Evolutionary conservation across 2,329 filamentous ascomycete species (phyloP).

Genomic region (Cladosporium sp.): DNA sequence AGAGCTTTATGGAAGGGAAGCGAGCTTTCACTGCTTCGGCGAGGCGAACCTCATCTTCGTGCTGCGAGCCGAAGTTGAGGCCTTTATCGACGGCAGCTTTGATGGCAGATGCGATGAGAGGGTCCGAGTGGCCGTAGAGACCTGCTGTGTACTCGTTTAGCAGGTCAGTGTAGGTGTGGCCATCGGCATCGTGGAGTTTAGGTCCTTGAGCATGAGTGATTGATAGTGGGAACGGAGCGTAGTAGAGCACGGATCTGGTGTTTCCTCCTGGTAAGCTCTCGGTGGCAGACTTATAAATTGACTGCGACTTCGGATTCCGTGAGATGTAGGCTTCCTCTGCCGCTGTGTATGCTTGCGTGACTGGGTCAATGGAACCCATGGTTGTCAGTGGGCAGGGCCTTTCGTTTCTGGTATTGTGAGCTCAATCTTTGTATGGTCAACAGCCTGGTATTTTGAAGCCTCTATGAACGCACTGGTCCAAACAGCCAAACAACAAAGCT

Average conservation of each 20-base stretch:
- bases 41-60: conserved; percentile 48
- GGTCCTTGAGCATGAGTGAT: conserved; percentile 28
- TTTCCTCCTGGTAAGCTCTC: conserved; percentile 36
- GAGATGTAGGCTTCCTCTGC: not conserved
- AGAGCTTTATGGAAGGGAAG: conserved; percentile 49
- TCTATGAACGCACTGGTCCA: too few relatives aligned
- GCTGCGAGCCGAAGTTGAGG: conserved; percentile 53
- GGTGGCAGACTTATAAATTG: conserved; percentile 28
- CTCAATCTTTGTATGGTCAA: too few relatives aligned
- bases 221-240: conserved; percentile 35
- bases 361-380: not conserved
- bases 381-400: not conserved
- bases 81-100: conserved; percentile 45
- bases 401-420: too few relatives aligned
- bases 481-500: too few relatives aligned
- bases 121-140: conserved; percentile 62
- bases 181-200: conserved; percentile 30
- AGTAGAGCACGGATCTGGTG: conserved; percentile 35
- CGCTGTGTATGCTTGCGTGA: not conserved
- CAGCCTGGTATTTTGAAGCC: too few relatives aligned
- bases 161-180: conserved; percentile 52
- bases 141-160: conserved; percentile 62
- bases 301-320: conserved; percentile 8
- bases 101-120: conserved; percentile 50
- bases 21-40: conserved; percentile 51